phyloP scores from a whole-genome alignment of 1,139 yeast species.

The Pichia cactophila region DNA sequence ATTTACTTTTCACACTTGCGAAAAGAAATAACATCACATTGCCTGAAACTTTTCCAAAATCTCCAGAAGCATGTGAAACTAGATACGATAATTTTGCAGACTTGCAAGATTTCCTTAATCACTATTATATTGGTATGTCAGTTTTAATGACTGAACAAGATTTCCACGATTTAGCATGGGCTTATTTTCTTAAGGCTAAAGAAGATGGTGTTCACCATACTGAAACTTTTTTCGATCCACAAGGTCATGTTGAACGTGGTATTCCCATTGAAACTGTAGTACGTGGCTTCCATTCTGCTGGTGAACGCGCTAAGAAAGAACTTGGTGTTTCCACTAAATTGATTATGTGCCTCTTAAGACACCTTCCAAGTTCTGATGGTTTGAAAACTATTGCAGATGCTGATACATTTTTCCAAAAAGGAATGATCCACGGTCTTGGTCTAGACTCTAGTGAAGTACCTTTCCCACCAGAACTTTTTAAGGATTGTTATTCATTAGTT shows the following conservation, averaged over 20 bases:
- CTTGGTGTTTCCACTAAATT: conserved; percentile 59
- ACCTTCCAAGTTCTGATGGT: conserved; percentile 54
- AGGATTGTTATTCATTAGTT: conserved; percentile 48
- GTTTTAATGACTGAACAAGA: conserved; percentile 60
- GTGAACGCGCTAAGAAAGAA: conserved; percentile 48
- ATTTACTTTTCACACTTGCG: conserved; percentile 58
- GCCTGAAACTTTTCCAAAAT: conserved; percentile 52
- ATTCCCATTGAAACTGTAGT: conserved; percentile 52
- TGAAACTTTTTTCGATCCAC: conserved; percentile 79
- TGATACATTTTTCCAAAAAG: conserved; percentile 41
- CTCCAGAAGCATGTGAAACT: conserved; percentile 35
- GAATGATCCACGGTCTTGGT: conserved; percentile 64
- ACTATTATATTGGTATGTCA: conserved; percentile 72
- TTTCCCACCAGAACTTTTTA: conserved; percentile 62
- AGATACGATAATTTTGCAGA: conserved; percentile 56
- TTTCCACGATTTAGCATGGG: conserved; percentile 70
- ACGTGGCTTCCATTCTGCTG: conserved; percentile 57
- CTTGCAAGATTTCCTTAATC: conserved; percentile 69
- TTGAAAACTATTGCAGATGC: conserved; percentile 49
- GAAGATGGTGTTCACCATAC: conserved; percentile 46
- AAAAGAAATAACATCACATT: conserved; percentile 47
- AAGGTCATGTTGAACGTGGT: conserved; percentile 68
- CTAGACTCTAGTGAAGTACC: conserved; percentile 71
- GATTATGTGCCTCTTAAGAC: conserved; percentile 76
- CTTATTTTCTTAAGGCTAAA: conserved; percentile 54